Percentiles rank a stretch among this genome's conserved stretches.
phyloP scores from a whole-genome alignment of 805 yeast species.

The Isabelozyma pseudorhagii region DNA sequence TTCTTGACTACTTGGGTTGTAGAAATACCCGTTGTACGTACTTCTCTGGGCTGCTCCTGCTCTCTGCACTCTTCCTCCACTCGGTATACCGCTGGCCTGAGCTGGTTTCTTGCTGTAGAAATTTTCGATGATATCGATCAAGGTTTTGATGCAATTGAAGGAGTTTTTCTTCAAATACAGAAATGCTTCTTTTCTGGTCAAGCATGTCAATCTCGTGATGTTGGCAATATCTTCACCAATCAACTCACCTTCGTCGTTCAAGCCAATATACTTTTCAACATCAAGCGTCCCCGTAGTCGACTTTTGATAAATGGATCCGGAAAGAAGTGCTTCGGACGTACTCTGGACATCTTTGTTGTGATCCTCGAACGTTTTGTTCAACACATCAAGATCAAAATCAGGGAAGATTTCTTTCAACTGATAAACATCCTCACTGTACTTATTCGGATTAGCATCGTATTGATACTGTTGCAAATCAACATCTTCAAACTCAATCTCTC shows the following conservation, averaged over 20 bases:
- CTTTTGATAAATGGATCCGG: conserved; percentile 13
- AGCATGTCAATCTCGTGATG: background rate
- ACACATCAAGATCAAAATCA: conserved; percentile 20
- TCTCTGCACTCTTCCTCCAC: conserved; percentile 35
- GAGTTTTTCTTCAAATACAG: conserved; percentile 22
- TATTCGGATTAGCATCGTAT: background rate
- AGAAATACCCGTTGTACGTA: conserved; percentile 7
- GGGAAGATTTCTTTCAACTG: conserved; percentile 47
- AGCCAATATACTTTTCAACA: background rate
- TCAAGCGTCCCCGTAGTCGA: background rate
- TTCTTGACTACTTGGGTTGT: conserved; percentile 18
- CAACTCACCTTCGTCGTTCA: background rate
- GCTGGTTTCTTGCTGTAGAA: background rate
- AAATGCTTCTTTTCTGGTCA: background rate
- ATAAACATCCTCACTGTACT: conserved; percentile 8
- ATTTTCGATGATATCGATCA: conserved; percentile 31
- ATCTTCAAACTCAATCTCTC: conserved; percentile 2
- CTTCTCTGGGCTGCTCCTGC: conserved; percentile 9
- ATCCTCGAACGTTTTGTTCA: conserved; percentile 26
- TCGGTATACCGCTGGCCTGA: conserved; percentile 1
- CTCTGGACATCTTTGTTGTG: conserved; percentile 26
- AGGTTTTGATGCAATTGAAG: conserved; percentile 25
- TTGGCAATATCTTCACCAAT: background rate
- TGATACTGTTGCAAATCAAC: background rate
- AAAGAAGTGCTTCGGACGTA: conserved; percentile 21